Evolutionary conservation across 805 yeast species (phyloP), one percentile per base, ranked within the genome.

Genomic region (Candida railenensis): DNA sequence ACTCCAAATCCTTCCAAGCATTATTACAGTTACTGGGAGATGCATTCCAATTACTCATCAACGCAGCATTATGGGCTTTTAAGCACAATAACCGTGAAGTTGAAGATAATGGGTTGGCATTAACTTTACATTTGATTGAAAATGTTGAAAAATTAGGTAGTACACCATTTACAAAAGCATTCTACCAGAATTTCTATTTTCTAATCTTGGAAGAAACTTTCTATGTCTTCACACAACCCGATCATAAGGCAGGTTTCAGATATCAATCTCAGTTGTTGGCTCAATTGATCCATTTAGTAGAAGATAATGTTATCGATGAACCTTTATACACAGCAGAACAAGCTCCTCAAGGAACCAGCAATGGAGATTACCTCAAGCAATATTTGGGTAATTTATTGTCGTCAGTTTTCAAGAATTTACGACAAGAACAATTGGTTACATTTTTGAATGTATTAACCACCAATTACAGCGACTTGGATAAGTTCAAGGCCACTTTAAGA

Each of bases 41-140:
- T 52, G 96, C 96, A 20, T 92, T 94, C 78, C 90, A 87, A 61
- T 79, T 89, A 48, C 85, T 94, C 47, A 83, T 94, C 49, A 92
- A 90, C 68, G 96, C 98, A 2, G 91, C 96, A 40, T 75, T 94
- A 59, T 94, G 99, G 99, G 97, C 98, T 0, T 88, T 94, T 66
- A 92, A 94, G 69, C 99, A 94, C 66, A 94, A 91, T 61, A 91
- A 94, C 67, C 83, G 98, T 65, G 98, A 92, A 46, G 97, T 94
- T 46, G 99, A 94, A 67, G 91, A 86, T 52, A 85, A 85, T 46
- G 99, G 99, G 22, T 78, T 94, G 56, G 80, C 85, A 34, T 77
- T 94, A 53, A 88, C 94, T 30, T 76, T 86, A 47, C 97, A 92
- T 61, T 74, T 94, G 51, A 76, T 92, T 49, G 82, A 81, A 55